Base-by-base conservation (phyloP, 2,329 filamentous ascomycete species). In the Microdochium trichocladiopsis region DNA sequence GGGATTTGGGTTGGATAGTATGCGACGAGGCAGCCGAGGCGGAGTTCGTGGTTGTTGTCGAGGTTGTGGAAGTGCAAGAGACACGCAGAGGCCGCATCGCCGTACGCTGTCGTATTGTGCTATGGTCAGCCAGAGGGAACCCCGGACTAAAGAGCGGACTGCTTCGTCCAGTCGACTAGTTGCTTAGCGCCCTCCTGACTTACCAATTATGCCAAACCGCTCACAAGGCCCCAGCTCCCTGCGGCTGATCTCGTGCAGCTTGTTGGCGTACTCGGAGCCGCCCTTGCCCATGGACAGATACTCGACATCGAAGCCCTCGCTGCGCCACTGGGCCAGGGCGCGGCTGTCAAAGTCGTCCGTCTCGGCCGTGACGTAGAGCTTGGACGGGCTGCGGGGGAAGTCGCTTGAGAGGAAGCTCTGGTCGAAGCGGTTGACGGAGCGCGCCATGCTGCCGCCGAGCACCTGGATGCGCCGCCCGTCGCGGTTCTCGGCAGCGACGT, bases 1-100 rank as follows among this genome's bases (percentile, higher is more conserved):
- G 73, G 73, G 21, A 76, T 71, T 0, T 66, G 58, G 2, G 69
- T 69, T 1, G 73, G 73, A 52, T 76, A 76, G 54, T 76, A 76
- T 0, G 73, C 73, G 11, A 76, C 64, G 3, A 76, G 66, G 10
- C 68, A 63, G 2, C 67, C 65, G 21, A 76, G 66, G 52, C 70
- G 72, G 56, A 69, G 69, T 8, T 73, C 71, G 2, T 66, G 65
- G 53, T 75, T 76, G 51, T 75, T 71, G 51, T 73, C 72, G 11
- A 72, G 53, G 11, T 72, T 53, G 56, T 76, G 73, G 55, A 72
- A 76, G 55, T 73, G 68, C 59, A 75, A 69, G 1, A 76, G 64
- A 47, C 72, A 75, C 25, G 64, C 48, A 4, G 67, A 65, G 3
- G 73, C 73, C 0, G 73, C 73, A 22, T 74, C 69, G 2, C 73